Percentiles rank a stretch among this genome's conserved stretches.
phyloP scores from a whole-genome alignment of 257 asterid species.

The Knoxia roxburghii region DNA sequence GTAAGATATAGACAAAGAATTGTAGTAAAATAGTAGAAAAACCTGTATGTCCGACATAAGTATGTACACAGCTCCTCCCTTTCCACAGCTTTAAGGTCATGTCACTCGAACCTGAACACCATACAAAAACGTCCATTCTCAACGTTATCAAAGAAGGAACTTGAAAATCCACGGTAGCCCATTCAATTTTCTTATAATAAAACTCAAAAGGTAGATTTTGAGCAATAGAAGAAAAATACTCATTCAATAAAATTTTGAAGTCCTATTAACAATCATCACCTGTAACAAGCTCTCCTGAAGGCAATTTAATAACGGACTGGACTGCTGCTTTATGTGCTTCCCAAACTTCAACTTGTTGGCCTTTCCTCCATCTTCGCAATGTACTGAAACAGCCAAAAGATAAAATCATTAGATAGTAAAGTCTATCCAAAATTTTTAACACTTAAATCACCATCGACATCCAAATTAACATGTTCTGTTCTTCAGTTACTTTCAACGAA shows the following conservation, averaged over 20 bases:
- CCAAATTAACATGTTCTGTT: not conserved
- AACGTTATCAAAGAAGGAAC: not conserved
- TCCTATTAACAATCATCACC: constrained; percentile 35
- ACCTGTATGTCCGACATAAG: constrained; percentile 93
- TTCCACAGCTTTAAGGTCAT: constrained; percentile 89
- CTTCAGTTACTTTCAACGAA: not conserved
- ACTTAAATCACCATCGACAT: not conserved
- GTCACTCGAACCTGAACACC: constrained; percentile 83
- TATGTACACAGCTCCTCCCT: constrained; percentile 64
- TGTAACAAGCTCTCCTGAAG: constrained; percentile 91
- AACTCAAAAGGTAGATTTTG: not conserved
- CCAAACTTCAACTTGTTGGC: constrained; percentile 65
- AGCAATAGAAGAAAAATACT: constrained; percentile 2
- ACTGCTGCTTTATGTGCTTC: constrained; percentile 85
- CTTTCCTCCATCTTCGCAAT: constrained; percentile 88
- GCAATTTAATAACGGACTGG: constrained; percentile 75
- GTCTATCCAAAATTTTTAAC: not conserved
- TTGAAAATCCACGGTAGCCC: not conserved
- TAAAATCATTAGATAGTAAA: not conserved
- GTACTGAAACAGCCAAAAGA: constrained; percentile 40
- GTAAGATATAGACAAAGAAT: not conserved
- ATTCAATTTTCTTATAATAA: not conserved
- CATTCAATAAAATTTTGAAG: constrained; percentile 8
- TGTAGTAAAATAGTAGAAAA: constrained; percentile 15
- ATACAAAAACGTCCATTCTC: constrained; percentile 15